Evolutionary conservation across 2,329 filamentous ascomycete genomes (phyloP).

Genomic region (Aureobasidium sp.): DNA sequence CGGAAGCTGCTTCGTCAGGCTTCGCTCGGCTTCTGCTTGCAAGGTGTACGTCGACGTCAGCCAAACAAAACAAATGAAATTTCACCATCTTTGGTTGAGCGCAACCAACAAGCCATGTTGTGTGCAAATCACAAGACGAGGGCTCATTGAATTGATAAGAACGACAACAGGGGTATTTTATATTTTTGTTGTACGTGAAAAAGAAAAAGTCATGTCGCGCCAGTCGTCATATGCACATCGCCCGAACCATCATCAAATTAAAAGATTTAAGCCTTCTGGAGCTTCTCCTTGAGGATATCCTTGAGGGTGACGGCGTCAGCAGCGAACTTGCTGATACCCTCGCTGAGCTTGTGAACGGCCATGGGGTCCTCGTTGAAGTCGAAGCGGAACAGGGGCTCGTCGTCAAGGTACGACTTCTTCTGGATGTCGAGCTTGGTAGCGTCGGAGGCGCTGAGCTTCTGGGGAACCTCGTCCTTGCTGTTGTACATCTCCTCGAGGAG

Average conservation of each 20-base stretch:
- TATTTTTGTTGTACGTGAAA: conserved; percentile 10
- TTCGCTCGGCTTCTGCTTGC: conserved; percentile 3
- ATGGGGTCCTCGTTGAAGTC: conserved; percentile 99
- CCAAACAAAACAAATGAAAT: conserved; percentile 1
- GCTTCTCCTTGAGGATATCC: conserved; percentile 82
- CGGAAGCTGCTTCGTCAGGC: neutral
- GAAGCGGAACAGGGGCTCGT: conserved; percentile 91
- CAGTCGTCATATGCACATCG: conserved; percentile 14
- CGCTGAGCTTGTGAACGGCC: conserved; percentile 97
- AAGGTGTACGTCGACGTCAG: neutral
- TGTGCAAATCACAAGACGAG: neutral
- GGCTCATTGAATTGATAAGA: neutral
- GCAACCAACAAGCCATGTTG: neutral
- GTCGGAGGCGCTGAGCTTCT: conserved; percentile 75
- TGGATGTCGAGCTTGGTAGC: conserved; percentile 64
- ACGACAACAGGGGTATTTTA: conserved; percentile 13
- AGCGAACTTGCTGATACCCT: conserved; percentile 99
- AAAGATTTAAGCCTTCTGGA: conserved; percentile 33
- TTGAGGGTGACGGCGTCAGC: conserved; percentile 93
- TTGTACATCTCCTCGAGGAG: conserved; percentile 91
- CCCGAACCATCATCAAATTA: neutral
- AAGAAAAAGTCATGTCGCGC: conserved; percentile 11
- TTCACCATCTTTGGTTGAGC: neutral
- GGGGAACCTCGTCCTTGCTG: conserved; percentile 69
- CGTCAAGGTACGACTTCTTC: conserved; percentile 84